Conservation (phyloP, 331 rosid genomes). For the Cydonia oblonga region DNA sequence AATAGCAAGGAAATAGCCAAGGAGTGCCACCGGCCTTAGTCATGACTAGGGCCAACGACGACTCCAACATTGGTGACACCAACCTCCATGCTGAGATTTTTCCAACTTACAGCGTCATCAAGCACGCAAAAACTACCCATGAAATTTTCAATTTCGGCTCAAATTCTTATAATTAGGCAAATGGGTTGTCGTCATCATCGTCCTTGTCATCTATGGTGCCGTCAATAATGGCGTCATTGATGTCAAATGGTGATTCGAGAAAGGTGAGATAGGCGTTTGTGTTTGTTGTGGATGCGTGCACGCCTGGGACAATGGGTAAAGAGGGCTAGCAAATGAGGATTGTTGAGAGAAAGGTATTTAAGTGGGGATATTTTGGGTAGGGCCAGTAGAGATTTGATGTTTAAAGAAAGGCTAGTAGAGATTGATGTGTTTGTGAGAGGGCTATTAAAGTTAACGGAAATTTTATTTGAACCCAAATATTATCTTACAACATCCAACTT, state of each 20-base stretch:
- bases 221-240: slow-evolving; percentile 1
- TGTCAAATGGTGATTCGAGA: slow-evolving; percentile 22
- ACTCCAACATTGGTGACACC: slow-evolving; percentile 49
- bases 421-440: no score
- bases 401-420: no score
- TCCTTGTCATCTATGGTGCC: slow-evolving; percentile 28
- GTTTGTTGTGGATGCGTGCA: slow-evolving; percentile 46
- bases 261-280: slow-evolving; percentile 43
- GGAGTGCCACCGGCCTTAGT: no score
- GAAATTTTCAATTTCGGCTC: slow-evolving; percentile 1
- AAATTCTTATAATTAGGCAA: slow-evolving; percentile 12
- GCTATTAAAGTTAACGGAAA: no score
- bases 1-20: no score
- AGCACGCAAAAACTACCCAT: slow-evolving; percentile 29
- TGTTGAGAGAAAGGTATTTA: no score
- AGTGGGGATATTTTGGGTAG: no score
- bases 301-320: slow-evolving; percentile 26
- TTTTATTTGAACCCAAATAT: no score
- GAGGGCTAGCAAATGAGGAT: no score
- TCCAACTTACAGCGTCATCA: slow-evolving; percentile 76
- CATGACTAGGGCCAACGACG: no score
- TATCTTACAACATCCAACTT: no score
- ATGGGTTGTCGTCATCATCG: slow-evolving; percentile 31
- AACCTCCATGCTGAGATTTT: slow-evolving; percentile 91
- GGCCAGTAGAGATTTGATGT: no score